Evolutionary conservation across 1,139 yeast genomes (phyloP), one percentile per base, ranked within the genome.

Genomic region (Pneumocystis oryctolagi): DNA sequence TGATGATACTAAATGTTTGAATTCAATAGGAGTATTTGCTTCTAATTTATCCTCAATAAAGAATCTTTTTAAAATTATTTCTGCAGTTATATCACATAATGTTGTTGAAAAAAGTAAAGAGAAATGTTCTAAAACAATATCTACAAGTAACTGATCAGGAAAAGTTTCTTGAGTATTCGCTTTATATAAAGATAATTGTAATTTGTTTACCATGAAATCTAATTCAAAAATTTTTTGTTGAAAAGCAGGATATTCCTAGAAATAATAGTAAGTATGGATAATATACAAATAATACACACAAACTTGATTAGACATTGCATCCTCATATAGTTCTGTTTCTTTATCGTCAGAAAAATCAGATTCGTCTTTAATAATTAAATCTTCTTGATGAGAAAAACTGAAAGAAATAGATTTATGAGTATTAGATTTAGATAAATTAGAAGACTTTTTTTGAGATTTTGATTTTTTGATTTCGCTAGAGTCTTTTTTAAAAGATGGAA

Each of bases 31-130:
- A 0, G 84, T 82, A 0, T 84, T 78, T 35, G 77, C 77, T 66
- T 85, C 94, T 62, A 89, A 82, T 71, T 82, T 84, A 71, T 92
- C 97, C 61, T 87, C 82, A 57, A 92, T 75, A 42, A 82, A 80
- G 40, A 92, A 76, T 62, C 87, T 88, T 16, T 80, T 79, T 62
- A 92, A 79, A 1, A 77, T 72, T 60, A 90, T 74, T 67, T 85
- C 84, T 14, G 90, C 81, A 67, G 80, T 80, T 85, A 89, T 81
- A 62, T 82, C 87, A 62, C 75, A 76, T 0, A 77, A 76, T 1
- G 87, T 84, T 67, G 79, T 84, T 72, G 75, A 82, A 66, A 86
- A 83, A n/a, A 77, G 76, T 58, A 92, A 74, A 34, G 76, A 76
- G 65, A 90, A 79, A 1, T 81, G 76, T 62, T 87, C 87, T 32